Evolutionary conservation across 2,329 filamentous ascomycete genomes (phyloP).

Genomic region (Stagonosporopsis rhizophila): DNA sequence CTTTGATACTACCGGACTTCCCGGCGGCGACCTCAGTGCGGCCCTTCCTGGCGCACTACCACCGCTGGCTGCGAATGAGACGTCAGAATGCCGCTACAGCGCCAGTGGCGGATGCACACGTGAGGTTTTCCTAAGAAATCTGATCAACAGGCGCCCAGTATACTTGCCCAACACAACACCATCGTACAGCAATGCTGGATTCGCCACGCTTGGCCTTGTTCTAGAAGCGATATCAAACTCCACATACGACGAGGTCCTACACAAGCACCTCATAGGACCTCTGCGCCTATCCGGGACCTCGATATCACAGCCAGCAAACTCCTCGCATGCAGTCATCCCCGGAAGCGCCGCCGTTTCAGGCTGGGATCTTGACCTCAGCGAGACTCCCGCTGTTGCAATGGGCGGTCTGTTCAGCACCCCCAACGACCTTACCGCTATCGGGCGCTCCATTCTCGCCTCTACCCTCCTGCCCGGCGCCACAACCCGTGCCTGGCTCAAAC

Average conservation of each 20-base stretch:
- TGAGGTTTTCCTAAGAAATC: slow-evolving; percentile 9
- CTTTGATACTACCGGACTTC: neutral
- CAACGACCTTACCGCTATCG: slow-evolving; percentile 49
- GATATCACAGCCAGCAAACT: slow-evolving; percentile 31
- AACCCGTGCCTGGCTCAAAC: slow-evolving; percentile 53
- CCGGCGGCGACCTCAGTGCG: slow-evolving; percentile 5
- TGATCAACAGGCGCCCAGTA: slow-evolving; percentile 36
- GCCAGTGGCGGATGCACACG: slow-evolving; percentile 5
- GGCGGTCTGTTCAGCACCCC: slow-evolving; percentile 47
- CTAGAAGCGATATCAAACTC: slow-evolving; percentile 53
- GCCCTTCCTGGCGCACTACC: slow-evolving; percentile 14
- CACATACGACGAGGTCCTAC: slow-evolving; percentile 48
- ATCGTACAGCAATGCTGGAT: neutral
- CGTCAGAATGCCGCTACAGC: slow-evolving; percentile 7
- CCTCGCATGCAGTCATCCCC: slow-evolving; percentile 14
- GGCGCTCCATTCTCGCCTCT: slow-evolving; percentile 50
- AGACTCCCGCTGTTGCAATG: slow-evolving; percentile 18
- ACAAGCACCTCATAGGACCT: slow-evolving; percentile 53
- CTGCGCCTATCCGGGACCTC: slow-evolving; percentile 54
- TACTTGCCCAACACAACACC: neutral
- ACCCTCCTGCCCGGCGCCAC: slow-evolving; percentile 42
- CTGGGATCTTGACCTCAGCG: slow-evolving; percentile 12
- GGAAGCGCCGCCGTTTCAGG: neutral
- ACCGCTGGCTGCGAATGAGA: slow-evolving; percentile 10
- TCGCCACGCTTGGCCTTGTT: neutral